Base-by-base conservation (phyloP, 176 grass and related monocot genomes). In the Pharus latifolius region DNA sequence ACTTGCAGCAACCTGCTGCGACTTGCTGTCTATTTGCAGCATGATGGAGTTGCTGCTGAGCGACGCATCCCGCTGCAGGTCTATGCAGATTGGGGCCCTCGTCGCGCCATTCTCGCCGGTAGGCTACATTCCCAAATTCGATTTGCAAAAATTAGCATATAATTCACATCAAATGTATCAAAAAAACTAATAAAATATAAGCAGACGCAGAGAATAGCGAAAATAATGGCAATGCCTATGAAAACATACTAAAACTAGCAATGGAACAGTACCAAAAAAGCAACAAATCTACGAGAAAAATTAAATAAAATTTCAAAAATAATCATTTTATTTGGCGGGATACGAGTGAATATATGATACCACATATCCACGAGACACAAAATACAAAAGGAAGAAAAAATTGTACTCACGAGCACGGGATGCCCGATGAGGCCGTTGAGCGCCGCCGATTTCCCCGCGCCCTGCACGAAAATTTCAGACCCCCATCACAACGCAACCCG, bases 61-160 rank as follows among this genome's bases (percentile, higher is more conserved):
- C 0, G 92, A 96, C n/a, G 48, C 58, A 47, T 91, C 92, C 45
- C 82, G 68, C 55, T 91, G 75, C 35, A 96, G 74, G 22, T 96
- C 85, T 28, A 91, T 76, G 8, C 78, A 77, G 67, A 96, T 81
- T 15, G 85, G 92, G 31, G 76, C 82, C 27, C 85, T 83, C 73
- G 88, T 96, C 2, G 92, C 92, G 30, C 92, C 92, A 60, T 96
- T 96, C 75, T 96, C 92, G 57, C 92, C 92, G 0, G 92, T 96
- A 64, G 92, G 88, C 92, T 96, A 60, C 49, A 78, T 7, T 30
- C 60, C 49, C 20, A 64, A 49, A 67, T n/a, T 38, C 1, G 22
- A 28, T 53, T 56, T 18, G n/a, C 24, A 37, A 38, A 37, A 55
- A 24, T 66, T 40, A 25, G 47, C 57, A n/a, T n/a, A n/a, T n/a